Evolutionary conservation across 306 rosid species (phyloP).

Genomic region (Quercus engelmannii): DNA sequence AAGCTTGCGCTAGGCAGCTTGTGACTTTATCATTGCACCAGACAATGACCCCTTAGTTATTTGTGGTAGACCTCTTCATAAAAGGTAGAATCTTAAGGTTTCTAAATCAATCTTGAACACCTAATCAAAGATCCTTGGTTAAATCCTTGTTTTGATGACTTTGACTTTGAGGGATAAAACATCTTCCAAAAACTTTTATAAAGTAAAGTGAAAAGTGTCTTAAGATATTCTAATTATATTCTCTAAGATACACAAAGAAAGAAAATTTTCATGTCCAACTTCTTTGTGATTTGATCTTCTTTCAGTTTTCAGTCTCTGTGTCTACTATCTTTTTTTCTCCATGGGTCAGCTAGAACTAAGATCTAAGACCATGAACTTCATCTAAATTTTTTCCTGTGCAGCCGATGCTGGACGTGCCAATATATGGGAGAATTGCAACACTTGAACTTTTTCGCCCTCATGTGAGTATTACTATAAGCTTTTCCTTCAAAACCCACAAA

Average conservation of each 20-base stretch:
- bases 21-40: no score
- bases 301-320: background rate
- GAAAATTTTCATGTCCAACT: no score
- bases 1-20: no score
- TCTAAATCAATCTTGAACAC: background rate
- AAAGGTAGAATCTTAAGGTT: background rate
- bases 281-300: background rate
- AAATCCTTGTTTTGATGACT: no score
- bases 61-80: background rate
- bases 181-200: background rate
- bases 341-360: background rate
- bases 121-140: background rate
- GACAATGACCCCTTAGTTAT: no score
- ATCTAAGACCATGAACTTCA: background rate
- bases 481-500: background rate
- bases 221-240: background rate
- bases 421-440: slow-evolving; percentile 95
- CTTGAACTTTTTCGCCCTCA: slow-evolving; percentile 96
- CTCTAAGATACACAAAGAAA: background rate
- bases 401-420: slow-evolving; percentile 92
- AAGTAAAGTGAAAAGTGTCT: background rate
- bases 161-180: no score
- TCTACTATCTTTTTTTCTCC: background rate
- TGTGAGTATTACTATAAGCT: slow-evolving; percentile 38
- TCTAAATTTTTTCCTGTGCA: slow-evolving; percentile 28